Conservation (phyloP, 2,329 filamentous ascomycete genomes). For the Colletotrichum musae region DNA sequence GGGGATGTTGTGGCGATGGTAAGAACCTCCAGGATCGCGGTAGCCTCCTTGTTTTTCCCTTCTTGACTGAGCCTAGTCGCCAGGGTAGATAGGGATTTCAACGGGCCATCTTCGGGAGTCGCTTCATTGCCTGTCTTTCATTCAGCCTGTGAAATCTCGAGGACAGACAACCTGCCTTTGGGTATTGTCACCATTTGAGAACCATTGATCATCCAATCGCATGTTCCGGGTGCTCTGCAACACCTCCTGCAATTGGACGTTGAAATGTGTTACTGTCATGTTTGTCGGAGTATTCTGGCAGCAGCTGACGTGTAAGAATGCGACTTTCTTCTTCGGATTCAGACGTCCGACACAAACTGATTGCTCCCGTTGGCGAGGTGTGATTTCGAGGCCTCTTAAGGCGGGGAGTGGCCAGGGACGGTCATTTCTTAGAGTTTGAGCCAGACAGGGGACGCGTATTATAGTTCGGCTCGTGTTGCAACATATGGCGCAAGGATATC, state of each 20-base stretch:
- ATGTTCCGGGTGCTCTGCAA: not conserved
- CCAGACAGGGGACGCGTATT: not conserved
- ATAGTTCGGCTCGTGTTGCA: conserved; percentile 3
- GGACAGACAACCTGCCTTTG: not conserved
- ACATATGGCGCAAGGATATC: not conserved
- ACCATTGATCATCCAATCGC: not conserved
- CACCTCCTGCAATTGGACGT: no score
- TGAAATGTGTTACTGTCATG: no score
- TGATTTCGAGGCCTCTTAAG: not conserved
- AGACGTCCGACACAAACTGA: no score
- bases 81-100: not conserved
- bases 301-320: no score
- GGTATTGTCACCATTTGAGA: not conserved
- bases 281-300: no score
- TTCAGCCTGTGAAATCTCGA: not conserved
- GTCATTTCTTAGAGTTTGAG: conserved; percentile 15
- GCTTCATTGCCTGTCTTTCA: not conserved
- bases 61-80: not conserved
- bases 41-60: conserved; percentile 14
- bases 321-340: no score
- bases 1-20: conserved; percentile 16
- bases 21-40: conserved; percentile 10
- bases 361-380: not conserved
- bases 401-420: not conserved
- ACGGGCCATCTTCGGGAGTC: not conserved